These are phyloP conservation scores for Paratinospora sagittata DNA, from an alignment of 164 flowering plant genomes.

Conservation along the genomic window DNA sequence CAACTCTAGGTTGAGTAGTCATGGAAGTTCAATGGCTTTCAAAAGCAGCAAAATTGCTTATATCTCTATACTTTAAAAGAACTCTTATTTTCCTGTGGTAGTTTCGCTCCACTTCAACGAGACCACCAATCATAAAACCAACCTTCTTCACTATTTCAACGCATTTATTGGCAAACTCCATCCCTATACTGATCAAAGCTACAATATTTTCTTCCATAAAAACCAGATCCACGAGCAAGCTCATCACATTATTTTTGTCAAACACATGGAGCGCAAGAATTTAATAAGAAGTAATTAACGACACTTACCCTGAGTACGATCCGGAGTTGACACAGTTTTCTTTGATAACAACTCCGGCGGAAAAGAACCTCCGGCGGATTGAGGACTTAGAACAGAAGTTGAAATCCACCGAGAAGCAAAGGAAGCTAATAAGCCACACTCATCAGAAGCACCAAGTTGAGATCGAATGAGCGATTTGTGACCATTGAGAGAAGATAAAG, in stretches of 20 bases:
- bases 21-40: too few relatives aligned
- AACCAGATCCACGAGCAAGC: too few relatives aligned
- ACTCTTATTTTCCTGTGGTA: too few relatives aligned
- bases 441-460: slow-evolving; percentile 1
- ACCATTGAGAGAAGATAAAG: slow-evolving; percentile 16
- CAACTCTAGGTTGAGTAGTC: too few relatives aligned
- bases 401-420: slow-evolving; percentile 32
- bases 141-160: too few relatives aligned
- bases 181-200: too few relatives aligned
- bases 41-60: too few relatives aligned
- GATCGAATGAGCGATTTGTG: slow-evolving; percentile 9
- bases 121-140: too few relatives aligned
- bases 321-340: slow-evolving; percentile 36
- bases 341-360: slow-evolving; percentile 54
- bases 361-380: slow-evolving; percentile 40
- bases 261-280: neutral
- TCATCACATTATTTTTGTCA: neutral
- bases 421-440: neutral
- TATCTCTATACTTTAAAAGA: too few relatives aligned
- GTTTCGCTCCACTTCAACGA: too few relatives aligned
- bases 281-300: neutral
- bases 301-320: slow-evolving; percentile 45
- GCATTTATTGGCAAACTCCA: too few relatives aligned
- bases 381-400: slow-evolving; percentile 48
- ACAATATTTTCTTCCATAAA: too few relatives aligned